phyloP scores from a whole-genome alignment of 2,329 filamentous ascomycete genomes.

The Neophaeococcomyces mojaviensis region DNA sequence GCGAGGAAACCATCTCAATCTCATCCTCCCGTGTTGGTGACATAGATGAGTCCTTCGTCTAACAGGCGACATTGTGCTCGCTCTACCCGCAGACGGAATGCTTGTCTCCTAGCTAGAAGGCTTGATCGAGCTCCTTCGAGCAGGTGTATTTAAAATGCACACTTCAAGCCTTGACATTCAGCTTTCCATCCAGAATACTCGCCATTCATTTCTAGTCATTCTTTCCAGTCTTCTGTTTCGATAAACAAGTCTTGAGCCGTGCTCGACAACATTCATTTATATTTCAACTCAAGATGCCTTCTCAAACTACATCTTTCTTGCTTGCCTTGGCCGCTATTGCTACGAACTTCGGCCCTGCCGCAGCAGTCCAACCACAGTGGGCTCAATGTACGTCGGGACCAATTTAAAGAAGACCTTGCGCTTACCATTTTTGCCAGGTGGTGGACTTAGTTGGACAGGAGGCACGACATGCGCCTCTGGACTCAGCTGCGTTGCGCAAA shows the following conservation, averaged over 20 bases:
- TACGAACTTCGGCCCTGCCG: slow-evolving; percentile 3
- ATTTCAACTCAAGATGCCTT: slow-evolving; percentile 11
- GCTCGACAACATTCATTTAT: background rate
- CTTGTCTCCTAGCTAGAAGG: background rate
- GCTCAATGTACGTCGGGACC: slow-evolving; percentile 14
- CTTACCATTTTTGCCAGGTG: slow-evolving; percentile 23
- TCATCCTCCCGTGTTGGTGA: no score
- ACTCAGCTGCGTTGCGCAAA: slow-evolving; percentile 28
- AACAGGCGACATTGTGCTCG: background rate
- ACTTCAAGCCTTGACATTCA: background rate
- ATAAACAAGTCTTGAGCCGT: slow-evolving; percentile 1
- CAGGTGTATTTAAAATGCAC: background rate
- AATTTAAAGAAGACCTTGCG: slow-evolving; percentile 13
- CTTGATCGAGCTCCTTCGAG: background rate
- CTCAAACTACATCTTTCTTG: slow-evolving; percentile 7
- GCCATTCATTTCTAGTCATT: slow-evolving; percentile 6
- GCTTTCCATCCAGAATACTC: background rate
- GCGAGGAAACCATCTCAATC: no score
- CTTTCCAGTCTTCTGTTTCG: slow-evolving; percentile 10
- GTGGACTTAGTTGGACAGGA: slow-evolving; percentile 30
- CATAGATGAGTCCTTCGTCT: background rate
- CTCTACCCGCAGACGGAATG: background rate
- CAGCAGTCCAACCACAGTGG: slow-evolving; percentile 11
- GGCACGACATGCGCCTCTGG: slow-evolving; percentile 28
- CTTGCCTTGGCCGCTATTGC: slow-evolving; percentile 11